Evolutionary conservation across 345 rosid genomes (phyloP), one percentile per base, ranked within the genome.

Genomic region (Eucalyptus rudis): DNA sequence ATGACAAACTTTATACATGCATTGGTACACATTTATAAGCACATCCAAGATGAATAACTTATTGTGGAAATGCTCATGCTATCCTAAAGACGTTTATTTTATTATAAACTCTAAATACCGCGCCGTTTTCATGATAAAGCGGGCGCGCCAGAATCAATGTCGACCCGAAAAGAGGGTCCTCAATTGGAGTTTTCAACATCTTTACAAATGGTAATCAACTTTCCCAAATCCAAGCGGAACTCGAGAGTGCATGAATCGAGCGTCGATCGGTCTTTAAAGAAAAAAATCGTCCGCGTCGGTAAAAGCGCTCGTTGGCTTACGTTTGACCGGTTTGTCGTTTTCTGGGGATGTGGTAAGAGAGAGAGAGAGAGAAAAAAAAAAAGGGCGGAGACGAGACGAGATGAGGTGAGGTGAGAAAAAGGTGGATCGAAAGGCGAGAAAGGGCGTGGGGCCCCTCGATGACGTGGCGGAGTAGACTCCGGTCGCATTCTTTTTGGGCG

Each of bases 401-500:
- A 40, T 11, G 44, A 10, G 81, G 6, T 24, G 88, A 58, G 49
- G 6, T 3, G 54, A 51, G 64, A 51, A 86, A 86, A 15, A 31
- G 52, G 36, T 1, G 29, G 59, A 86, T 59, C 86, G 12, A 87
- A 8, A 13, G 33, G 59, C 43, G 89, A 36, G 81, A 19, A 5
- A 20, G 27, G 14, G 27, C 4, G 40, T 5, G 83, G 83, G 68
- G 68, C 68, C 31, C 31, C 4, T 4, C 45, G 15, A 6, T 36
- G 83, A 76, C 83, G 83, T 76, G 83, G 83, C 83, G 13, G 27
- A 10, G 80, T 36, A 19, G 83, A 20, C 83, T 36, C 36, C 36
- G 40, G 47, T 20, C 27, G 45, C 45, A 62, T 81, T 58, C 89
- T 86, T 89, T 92, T 54, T 87, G 92, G 92, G 88, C 91, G 91